These are phyloP conservation scores for Phylloporus arenicola DNA, from an alignment of 768 basidiomycete genomes.

Conservation along the genomic window DNA sequence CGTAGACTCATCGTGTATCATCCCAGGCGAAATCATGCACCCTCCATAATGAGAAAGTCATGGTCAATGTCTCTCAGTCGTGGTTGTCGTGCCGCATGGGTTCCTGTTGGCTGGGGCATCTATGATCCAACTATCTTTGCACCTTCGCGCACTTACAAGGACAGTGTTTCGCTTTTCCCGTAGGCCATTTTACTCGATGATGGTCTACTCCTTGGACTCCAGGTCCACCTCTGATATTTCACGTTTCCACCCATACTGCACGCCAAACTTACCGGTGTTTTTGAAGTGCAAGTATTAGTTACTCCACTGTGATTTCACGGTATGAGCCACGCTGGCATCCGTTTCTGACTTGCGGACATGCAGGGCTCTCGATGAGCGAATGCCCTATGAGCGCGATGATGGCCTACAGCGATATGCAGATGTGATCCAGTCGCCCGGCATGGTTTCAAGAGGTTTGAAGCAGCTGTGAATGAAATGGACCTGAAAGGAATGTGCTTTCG, in stretches of 20 bases:
- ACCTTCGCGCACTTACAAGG: not conserved
- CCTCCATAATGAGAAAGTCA: conserved; percentile 75
- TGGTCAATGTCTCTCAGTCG: conserved; percentile 58
- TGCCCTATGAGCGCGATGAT: conserved; percentile 25
- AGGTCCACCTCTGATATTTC: conserved; percentile 38
- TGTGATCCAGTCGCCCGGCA: not conserved
- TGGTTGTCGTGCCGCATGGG: conserved; percentile 71
- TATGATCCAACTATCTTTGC: not conserved
- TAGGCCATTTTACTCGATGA: no score
- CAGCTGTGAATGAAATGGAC: not conserved
- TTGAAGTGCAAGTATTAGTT: conserved; percentile 48
- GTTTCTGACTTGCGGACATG: conserved; percentile 51
- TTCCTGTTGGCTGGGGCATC: conserved; percentile 36
- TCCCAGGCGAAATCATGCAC: conserved; percentile 25
- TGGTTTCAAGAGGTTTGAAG: not conserved
- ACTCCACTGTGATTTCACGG: conserved; percentile 40
- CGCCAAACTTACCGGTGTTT: conserved; percentile 46
- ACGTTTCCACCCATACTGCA: conserved; percentile 38
- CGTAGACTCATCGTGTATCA: not conserved
- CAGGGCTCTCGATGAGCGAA: conserved; percentile 65
- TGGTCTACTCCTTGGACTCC: no score
- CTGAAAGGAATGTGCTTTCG: not conserved
- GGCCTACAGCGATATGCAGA: conserved; percentile 38
- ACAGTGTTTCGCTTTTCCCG: no score
- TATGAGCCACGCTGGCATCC: not conserved